These are phyloP conservation scores for Haematococcus lacustris DNA, from an alignment of 139 green algal genomes.

Conservation along the genomic window DNA sequence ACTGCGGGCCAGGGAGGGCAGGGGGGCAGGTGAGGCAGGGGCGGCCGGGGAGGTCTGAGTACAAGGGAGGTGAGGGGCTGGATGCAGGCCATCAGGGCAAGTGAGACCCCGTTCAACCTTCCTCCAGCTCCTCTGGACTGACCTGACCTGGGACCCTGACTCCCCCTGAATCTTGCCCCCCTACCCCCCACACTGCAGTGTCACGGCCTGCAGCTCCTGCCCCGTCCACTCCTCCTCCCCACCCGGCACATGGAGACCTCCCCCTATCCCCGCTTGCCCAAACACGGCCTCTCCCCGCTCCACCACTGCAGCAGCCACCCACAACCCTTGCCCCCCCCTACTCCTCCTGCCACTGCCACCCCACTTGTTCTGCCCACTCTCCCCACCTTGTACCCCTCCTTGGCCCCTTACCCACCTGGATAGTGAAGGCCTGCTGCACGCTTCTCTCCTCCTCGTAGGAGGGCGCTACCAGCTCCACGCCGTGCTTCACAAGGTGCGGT, in stretches of 20 bases:
- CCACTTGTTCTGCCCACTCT: neutral
- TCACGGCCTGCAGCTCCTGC: no score
- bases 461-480: slow-evolving; percentile 19
- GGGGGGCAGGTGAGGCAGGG: no score
- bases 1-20: no score
- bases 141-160: no score
- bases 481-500: slow-evolving; percentile 56
- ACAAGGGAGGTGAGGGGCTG: no score
- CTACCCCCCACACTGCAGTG: no score
- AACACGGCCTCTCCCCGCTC: neutral
- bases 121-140: no score
- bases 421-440: slow-evolving; percentile 22
- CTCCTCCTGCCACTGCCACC: neutral
- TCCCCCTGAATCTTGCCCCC: no score
- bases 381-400: neutral
- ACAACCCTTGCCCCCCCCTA: neutral
- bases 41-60: no score
- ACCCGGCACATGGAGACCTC: neutral
- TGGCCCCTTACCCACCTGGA: slow-evolving; percentile 30
- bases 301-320: neutral
- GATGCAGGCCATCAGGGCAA: no score
- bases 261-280: neutral
- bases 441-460: slow-evolving; percentile 11
- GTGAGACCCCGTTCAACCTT: no score
- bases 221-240: neutral